Base-by-base conservation (phyloP, 2,329 filamentous ascomycete species). In the Colletotrichum noveboracense region DNA sequence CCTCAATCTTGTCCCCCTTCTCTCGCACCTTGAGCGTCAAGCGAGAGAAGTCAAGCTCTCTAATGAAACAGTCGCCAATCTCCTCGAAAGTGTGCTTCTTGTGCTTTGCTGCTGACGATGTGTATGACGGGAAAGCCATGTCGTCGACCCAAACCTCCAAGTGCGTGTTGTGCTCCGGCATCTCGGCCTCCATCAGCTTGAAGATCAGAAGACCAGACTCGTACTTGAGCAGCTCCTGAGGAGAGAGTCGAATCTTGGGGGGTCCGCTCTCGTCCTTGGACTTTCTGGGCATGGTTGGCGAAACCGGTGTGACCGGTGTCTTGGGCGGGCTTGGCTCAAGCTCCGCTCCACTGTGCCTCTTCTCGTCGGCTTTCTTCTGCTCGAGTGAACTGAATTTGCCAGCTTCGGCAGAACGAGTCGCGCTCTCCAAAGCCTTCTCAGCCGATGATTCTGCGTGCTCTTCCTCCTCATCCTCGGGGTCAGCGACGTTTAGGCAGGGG, bases 31-130 rank as follows among this genome's bases (percentile, higher is more conserved):
- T 94, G 78, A 99, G 90, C 0, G 96, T 98, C 74, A 99, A 92
- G 78, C 94, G 94, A 5, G 97, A 99, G 80, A 98, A 96, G 78
- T 99, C 97, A n/a, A 99, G 90, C 84, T 99, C 97, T 77, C 97
- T 95, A 76, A 99, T 94, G 85, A 99, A 96, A 70, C 96, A 97
- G 85, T 99, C 97, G 65, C 96, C 96, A 81, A 96, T 96, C 85
- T 99, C 97, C 79, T 97, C 95, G 84, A 98, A 95, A 68, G 91
- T 94, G 81, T 93, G 91, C 13, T 89, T 87, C 79, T 89, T 93
- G 55, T 89, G 90, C 81, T 91, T 93, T 36, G 96, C 93, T 78
- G 93, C 95, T 1, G 94, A 92, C 13, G 96, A 97, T 3, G 91
- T 89, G 83, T 98, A 98, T 1, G 96, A 94, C 0, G 97, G 94